Evolutionary conservation across 768 basidiomycete species (phyloP), one percentile per base, ranked within the genome.

Genomic region (Paxillus ammoniavirescens): DNA sequence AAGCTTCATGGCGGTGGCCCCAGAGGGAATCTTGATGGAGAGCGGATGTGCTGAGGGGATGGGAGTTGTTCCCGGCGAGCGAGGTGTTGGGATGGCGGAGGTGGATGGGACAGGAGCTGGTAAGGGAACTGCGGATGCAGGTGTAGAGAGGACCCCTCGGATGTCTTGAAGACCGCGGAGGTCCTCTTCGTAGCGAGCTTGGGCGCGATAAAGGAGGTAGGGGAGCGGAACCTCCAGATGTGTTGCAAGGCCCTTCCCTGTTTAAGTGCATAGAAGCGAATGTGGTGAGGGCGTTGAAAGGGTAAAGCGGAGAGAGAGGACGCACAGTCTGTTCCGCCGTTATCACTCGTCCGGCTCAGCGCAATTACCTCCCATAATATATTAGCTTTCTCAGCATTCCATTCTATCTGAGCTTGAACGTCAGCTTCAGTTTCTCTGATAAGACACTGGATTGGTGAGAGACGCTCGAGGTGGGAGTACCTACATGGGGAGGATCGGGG

Each of bases 281-380:
- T 33, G 47, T 23, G 6, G 38, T 14, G n/a, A n/a, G 17, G 7
- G 4, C 13, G 10, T 23, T 15, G 44, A 41, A 36, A 50, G 38
- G 47, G 46, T 48, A 41, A 36, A 48, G 23, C 52, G 26, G 41
- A 37, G 43, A 43, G 30, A 33, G 40, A 35, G 17, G 9, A 77
- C 87, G 73, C 63, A 91, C 91, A 93, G 69, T 93, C 91, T 36
- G 89, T 83, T 38, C 82, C 87, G 15, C 82, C 80, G 49, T 83
- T 84, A 56, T 91, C 88, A 28, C 79, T 82, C 5, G 84, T 79
- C 50, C 89, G 79, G 33, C 89, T 89, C 61, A 82, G 79, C 49
- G 90, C 86, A 57, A 93, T 91, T 42, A 89, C 87, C 68, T 91
- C 89, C 91, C 91, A 93, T 8, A 93, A 74, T 6, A 90, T 82